phyloP scores from a whole-genome alignment of 148 eudicot genomes.

The Vaccinium corymbosum region DNA sequence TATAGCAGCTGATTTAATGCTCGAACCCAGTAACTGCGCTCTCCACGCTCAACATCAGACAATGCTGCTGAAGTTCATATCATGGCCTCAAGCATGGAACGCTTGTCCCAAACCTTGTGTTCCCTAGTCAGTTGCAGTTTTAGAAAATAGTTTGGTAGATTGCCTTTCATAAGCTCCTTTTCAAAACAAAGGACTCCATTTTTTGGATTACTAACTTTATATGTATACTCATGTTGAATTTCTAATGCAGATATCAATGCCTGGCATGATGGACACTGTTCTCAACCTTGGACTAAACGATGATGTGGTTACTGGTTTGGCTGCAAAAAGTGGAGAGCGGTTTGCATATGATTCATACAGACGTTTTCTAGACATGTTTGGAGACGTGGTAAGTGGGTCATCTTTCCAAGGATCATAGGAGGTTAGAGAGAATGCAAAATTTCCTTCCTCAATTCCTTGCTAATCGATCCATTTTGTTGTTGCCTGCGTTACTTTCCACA shows the following conservation, averaged over 20 bases:
- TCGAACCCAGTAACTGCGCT: background rate
- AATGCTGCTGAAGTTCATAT: background rate
- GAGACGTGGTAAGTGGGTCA: constrained; percentile 65
- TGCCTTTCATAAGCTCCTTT: too few relatives aligned
- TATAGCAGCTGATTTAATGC: too few relatives aligned
- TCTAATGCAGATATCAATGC: constrained; percentile 78
- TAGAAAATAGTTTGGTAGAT: too few relatives aligned
- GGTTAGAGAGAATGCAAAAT: too few relatives aligned
- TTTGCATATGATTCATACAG: constrained; percentile 94
- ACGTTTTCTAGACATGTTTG: constrained; percentile 98
- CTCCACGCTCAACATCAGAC: too few relatives aligned
- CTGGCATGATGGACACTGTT: constrained; percentile 99
- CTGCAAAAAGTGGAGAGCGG: constrained; percentile 89
- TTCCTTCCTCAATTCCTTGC: too few relatives aligned
- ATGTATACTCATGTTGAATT: too few relatives aligned
- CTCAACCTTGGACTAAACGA: constrained; percentile 98
- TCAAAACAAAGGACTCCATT: too few relatives aligned
- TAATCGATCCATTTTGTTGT: too few relatives aligned
- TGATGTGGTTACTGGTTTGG: constrained; percentile 75
- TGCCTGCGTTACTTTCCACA: too few relatives aligned
- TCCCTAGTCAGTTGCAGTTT: background rate
- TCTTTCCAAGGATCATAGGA: too few relatives aligned
- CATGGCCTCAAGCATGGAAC: background rate
- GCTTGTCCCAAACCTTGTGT: background rate
- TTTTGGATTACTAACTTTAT: too few relatives aligned